Base-by-base conservation (phyloP, 169 alveolate genomes). In the Plasmodium chabaudi region DNA sequence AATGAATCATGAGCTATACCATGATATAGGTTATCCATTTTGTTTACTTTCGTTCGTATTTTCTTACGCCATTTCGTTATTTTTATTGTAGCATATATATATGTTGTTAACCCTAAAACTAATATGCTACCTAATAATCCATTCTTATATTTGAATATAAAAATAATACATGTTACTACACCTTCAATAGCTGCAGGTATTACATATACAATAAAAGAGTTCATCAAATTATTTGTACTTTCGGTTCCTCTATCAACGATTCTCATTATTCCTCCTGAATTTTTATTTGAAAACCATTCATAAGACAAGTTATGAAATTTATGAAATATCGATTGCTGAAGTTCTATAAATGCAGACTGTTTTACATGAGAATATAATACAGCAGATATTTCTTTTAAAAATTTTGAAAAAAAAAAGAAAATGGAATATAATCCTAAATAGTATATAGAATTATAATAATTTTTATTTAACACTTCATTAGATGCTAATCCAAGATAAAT, bases 21-120 rank as follows among this genome's bases (percentile, higher is more conserved):
- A 79, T 94, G 95, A 89, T 93, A 88, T 25, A 93, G 95, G 44
- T 94, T 93, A 46, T 94, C 96, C 86, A 89, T 92, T 79, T 93
- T 87, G 46, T 84, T 89, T 56, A 88, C 94, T 15, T 89, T 92
- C 9, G 59, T 88, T 39, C 95, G 72, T 19, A 92, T 93, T 86
- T 88, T 89, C 56, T 86, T 91, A 23, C 96, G 65, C 93, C 94
- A 87, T 64, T 93, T 86, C 3, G 96, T 92, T 10, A 77, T 88
- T 55, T 88, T 59, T 60, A 93, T 88, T 0, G 95, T 93, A 12
- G 91, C 71, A 42, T 82, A 82, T 67, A 61, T 82, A 59, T 82
- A 82, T 21, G 53, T 59, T 0, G 84, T 82, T 67, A 82, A 71
- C 1, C 90, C 90, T 6, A 82, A 15, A n/a, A 53, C 55, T 9